Percentiles rank a stretch among this genome's conserved stretches.
Evolutionary conservation across 1,284 basidiomycete genomes (phyloP).

Genomic region (Chiua sp.): DNA sequence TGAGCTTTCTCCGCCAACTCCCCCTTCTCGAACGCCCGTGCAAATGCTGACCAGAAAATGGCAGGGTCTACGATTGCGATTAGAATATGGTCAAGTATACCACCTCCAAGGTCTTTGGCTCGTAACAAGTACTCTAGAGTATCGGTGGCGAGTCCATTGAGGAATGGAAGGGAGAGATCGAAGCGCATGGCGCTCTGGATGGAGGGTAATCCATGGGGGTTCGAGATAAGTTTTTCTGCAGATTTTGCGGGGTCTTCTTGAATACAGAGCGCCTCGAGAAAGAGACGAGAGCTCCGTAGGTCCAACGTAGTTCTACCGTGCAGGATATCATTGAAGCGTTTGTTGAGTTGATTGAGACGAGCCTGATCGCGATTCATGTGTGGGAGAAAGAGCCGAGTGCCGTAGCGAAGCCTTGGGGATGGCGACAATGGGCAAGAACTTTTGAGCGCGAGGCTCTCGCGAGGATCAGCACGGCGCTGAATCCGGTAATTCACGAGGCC

Average conservation of each 20-base stretch:
- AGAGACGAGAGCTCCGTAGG: conserved; percentile 30
- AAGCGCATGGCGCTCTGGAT: conserved; percentile 53
- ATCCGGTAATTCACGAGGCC: conserved; percentile 8
- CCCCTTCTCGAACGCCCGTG: conserved; percentile 42
- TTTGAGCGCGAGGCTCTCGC: not conserved
- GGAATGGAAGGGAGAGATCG: conserved; percentile 45
- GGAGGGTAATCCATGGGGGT: conserved; percentile 43
- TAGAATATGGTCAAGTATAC: conserved; percentile 47
- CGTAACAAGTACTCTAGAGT: conserved; percentile 52
- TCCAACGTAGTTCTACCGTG: conserved; percentile 25
- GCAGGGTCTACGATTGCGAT: conserved; percentile 55
- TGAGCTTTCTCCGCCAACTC: conserved; percentile 43
- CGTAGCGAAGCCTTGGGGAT: not conserved
- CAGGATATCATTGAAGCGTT: conserved; percentile 32
- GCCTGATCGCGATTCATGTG: conserved; percentile 19
- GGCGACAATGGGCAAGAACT: conserved; percentile 5
- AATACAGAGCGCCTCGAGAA: conserved; percentile 54
- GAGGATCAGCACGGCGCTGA: conserved; percentile 8
- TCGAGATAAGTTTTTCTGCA: conserved; percentile 48
- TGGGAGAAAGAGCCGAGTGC: not conserved
- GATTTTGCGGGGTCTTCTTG: conserved; percentile 48
- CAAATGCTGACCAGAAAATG: conserved; percentile 57
- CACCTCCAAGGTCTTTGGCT: conserved; percentile 48
- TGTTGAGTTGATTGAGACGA: conserved; percentile 27
- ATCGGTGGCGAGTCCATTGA: conserved; percentile 48